Evolutionary conservation across 2,329 filamentous ascomycete species (phyloP), one percentile per base, ranked within the genome.

Genomic region (Pseudogymnoascus sp.): DNA sequence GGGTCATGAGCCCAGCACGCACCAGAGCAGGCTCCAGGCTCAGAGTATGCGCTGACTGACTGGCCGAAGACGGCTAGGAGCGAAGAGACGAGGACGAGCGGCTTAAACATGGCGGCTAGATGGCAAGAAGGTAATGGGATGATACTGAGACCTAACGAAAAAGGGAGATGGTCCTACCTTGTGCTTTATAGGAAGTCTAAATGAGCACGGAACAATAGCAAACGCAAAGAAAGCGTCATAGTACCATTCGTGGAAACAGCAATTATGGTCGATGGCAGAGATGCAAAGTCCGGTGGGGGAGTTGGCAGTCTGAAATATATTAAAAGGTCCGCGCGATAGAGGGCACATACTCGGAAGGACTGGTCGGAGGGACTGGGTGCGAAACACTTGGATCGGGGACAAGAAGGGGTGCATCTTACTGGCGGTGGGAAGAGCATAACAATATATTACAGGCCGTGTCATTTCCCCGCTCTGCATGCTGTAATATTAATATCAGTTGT

Each of bases 1-100:
- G 76, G 76, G 64, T 79, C 77, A 65, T 78, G 77, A 10, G 74
- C 70, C 65, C 71, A 73, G 69, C 76, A 78, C 31, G 70, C 65
- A 23, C 76, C 75, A 35, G 70, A 73, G 67, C 77, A 78, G 9
- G 74, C 63, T 4, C 73, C 74, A 2, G 76, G 76, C 37, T 73
- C 68, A 29, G 71, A 69, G 44, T 72, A 72, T 10, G 71, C 72
- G 11, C 65, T 63, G 42, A 62, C 62, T 21, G 61, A 59, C 21
- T 53, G 31, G 13, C 56, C 61, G 26, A 59, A 53, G 61, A 63
- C 21, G 9, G 61, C n/a, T 37, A 59, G 62, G n/a, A 63, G n/a
- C 21, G 59, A 60, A 11, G 62, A 38, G 50, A 60, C 23, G 23
- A 50, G 10, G 23, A 50, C 44, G 23, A 50, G 44, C n/a, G 44